A percentile compares a stretch with the other conserved stretches of the same genome.
These are phyloP conservation scores for Fusarium mexicanum DNA, from an alignment of 2,329 filamentous ascomycete genomes.

Conservation along the genomic window DNA sequence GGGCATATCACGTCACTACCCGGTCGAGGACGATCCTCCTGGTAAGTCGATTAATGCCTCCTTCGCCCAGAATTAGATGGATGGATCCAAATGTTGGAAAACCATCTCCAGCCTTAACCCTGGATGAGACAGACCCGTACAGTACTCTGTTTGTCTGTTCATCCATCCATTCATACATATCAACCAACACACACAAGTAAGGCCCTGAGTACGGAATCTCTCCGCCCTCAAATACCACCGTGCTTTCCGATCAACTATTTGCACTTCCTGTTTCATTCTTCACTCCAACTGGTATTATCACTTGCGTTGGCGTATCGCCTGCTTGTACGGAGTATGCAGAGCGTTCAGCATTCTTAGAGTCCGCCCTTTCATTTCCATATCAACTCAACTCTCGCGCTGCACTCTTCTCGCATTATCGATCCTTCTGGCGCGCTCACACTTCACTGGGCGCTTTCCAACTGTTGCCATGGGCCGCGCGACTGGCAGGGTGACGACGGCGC, in stretches of 20 bases:
- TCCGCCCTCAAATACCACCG: constrained; percentile 6
- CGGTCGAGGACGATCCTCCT: not conserved
- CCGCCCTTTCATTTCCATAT: not conserved
- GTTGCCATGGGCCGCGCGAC: constrained; percentile 24
- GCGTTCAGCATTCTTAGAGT: not conserved
- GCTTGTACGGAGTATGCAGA: not conserved
- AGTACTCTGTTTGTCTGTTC: not conserved
- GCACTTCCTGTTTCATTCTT: constrained; percentile 9
- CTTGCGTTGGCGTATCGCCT: constrained; percentile 18
- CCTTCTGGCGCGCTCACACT: constrained; percentile 24
- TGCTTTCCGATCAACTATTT: not conserved
- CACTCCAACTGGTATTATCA: constrained; percentile 1
- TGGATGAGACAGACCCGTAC: constrained; percentile 7
- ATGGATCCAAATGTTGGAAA: constrained; percentile 6
- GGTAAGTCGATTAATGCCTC: not conserved
- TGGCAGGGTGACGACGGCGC: constrained; percentile 26
- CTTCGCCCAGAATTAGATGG: constrained; percentile 3
- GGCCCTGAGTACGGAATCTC: constrained; percentile 15
- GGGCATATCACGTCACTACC: constrained; percentile 26
- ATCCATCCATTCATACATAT: not conserved
- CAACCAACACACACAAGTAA: not conserved
- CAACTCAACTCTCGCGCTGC: not conserved
- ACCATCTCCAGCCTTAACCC: constrained; percentile 3
- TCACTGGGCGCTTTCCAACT: constrained; percentile 28
- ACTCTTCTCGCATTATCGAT: constrained; percentile 20